These are phyloP conservation scores for Hibiscus mutabilis DNA, from an alignment of 345 rosid genomes.

Conservation along the genomic window DNA sequence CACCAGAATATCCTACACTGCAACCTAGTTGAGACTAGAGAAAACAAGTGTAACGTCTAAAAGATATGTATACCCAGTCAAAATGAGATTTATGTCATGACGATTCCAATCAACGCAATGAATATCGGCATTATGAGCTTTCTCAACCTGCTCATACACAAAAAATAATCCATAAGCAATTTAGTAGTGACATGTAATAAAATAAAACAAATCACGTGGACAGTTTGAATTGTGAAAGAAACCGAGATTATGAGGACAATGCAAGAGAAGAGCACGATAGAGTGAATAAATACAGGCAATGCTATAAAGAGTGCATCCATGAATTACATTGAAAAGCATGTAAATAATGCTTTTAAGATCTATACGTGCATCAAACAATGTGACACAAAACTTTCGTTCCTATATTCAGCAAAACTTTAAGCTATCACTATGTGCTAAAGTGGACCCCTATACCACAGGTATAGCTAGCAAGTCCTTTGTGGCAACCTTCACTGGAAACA, in stretches of 20 bases:
- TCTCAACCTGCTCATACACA: conserved; percentile 44
- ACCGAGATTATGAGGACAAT: neutral
- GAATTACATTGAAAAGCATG: neutral
- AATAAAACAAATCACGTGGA: neutral
- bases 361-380: neutral
- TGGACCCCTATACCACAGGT: neutral
- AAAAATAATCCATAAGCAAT: neutral
- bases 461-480: neutral
- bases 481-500: neutral
- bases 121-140: conserved; percentile 61
- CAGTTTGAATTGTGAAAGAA: neutral
- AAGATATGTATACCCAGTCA: conserved; percentile 44
- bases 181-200: neutral
- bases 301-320: neutral
- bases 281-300: neutral
- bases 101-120: conserved; percentile 81
- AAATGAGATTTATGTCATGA: conserved; percentile 48
- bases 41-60: neutral
- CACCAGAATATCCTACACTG: neutral
- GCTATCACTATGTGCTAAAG: neutral
- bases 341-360: neutral
- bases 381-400: neutral
- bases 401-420: neutral
- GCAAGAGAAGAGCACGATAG: neutral
- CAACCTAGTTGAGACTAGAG: neutral